A percentile compares a stretch with the other conserved stretches of the same genome.
These are phyloP conservation scores for Thelephora terrestris DNA, from an alignment of 1,284 basidiomycete species.

Conservation along the genomic window DNA sequence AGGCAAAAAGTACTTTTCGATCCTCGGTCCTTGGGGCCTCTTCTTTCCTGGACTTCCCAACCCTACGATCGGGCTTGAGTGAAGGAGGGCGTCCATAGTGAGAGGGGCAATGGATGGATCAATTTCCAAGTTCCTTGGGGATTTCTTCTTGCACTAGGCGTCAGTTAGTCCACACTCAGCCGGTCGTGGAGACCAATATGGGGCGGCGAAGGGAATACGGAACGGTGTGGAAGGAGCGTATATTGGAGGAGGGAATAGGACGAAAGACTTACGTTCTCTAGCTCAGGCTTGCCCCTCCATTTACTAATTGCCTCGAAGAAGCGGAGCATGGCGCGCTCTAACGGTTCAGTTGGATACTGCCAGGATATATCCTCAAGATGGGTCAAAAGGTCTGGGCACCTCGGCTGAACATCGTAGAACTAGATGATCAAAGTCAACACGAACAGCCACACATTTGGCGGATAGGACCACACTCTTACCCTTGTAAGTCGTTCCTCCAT, in stretches of 20 bases:
- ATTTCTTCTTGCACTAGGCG: conserved; percentile 44
- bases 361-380: conserved; percentile 74
- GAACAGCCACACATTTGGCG: neutral
- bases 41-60: conserved; percentile 18
- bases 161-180: conserved; percentile 7
- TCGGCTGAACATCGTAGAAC: conserved; percentile 64
- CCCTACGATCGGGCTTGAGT: conserved; percentile 51
- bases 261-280: conserved; percentile 50
- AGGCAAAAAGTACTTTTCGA: conserved; percentile 32
- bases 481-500: conserved; percentile 59
- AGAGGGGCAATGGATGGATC: conserved; percentile 29
- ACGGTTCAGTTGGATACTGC: conserved; percentile 71
- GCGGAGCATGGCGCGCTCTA: conserved; percentile 63
- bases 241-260: too few relatives aligned
- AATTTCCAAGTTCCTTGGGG: conserved; percentile 19
- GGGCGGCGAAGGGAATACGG: conserved; percentile 2
- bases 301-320: conserved; percentile 71
- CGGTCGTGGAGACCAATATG: conserved; percentile 5
- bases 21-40: conserved; percentile 19
- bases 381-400: conserved; percentile 62
- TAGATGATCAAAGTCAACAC: conserved; percentile 19
- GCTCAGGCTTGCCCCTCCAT: conserved; percentile 74
- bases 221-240: conserved; percentile 2
- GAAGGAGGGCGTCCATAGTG: conserved; percentile 52
- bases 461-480: conserved; percentile 32